Base-by-base conservation (phyloP, 192 early-diverging fungal genomes). In the Umbelopsis isabellina region DNA sequence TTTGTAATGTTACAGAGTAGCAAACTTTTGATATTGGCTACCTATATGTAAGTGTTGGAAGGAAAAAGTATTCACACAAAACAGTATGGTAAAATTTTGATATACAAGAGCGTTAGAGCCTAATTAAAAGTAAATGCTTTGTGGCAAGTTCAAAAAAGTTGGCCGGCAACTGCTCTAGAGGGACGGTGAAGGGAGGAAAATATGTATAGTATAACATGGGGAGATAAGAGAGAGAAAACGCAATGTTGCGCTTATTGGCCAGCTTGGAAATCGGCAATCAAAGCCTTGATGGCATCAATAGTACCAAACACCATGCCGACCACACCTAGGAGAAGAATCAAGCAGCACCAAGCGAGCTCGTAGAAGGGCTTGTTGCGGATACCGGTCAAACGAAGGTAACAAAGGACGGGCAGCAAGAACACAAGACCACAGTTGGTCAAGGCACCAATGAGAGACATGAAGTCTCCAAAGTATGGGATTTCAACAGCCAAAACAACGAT, bases 331-430 rank as follows among this genome's bases (percentile, higher is more conserved):
- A 87, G 27, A 18, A 91, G 37, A 49, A 90, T 88, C 23, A 86
- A 46, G 48, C 82, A 73, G 49, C 82, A 86, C 74, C 85, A 80
- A 46, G 78, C 69, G 49, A 88, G 78, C 67, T 87, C 80, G 47
- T 76, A 77, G 41, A 53, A 69, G 18, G 75, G 70, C 66, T 77
- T 77, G 49, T 77, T 77, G 20, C 71, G 66, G 13, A 69, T 13
- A 30, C 93, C 93, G 58, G 87, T 85, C 46, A 96, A 73, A 76
- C 88, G 88, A 46, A 91, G 81, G 66, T 94, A 91, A 75, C 88
- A 94, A n/a, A 93, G 48, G 41, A 94, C 85, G 0, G 94, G 94
- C 22, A 96, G 80, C 49, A 96, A 77, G 72, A 96, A 96, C 77
- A 95, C 92, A n/a, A 94, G 84, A 30, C 86, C 82, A 67, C 85